Percentiles rank a stretch among this genome's conserved stretches.
Conservation (phyloP, 768 basidiomycete species). For the Termitomyces sp. region DNA sequence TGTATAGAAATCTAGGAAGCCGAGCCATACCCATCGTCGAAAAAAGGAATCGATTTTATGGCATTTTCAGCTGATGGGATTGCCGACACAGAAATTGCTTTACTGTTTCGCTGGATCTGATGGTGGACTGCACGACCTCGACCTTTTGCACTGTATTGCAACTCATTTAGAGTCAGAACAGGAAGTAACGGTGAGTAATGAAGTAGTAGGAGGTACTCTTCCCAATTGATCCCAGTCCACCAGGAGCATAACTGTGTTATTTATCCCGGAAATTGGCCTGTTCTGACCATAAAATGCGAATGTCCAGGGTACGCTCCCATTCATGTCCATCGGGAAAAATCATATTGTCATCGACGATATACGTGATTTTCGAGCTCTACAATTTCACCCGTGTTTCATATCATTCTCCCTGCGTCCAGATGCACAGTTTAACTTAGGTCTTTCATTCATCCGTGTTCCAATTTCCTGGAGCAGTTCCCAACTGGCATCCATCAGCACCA, state of each 20-base stretch:
- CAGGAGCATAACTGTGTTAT: background rate
- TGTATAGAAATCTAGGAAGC: too few species aligned
- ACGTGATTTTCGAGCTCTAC: background rate
- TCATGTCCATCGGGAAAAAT: background rate
- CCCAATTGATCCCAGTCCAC: background rate
- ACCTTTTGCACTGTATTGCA: background rate
- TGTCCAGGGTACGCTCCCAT: background rate
- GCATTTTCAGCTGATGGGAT: background rate
- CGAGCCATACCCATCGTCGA: background rate
- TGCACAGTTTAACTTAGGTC: background rate
- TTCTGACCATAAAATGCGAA: background rate
- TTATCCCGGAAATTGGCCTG: background rate
- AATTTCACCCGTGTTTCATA: too few species aligned
- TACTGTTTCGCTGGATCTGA: background rate
- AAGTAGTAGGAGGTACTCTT: background rate
- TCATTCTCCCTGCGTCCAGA: too few species aligned
- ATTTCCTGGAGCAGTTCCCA: background rate
- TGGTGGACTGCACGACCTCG: background rate
- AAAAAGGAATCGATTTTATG: background rate
- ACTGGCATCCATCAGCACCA: background rate
- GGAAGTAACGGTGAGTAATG: background rate
- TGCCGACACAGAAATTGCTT: background rate
- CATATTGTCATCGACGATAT: background rate
- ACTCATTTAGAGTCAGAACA: background rate
- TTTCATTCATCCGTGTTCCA: background rate